Base-by-base conservation (phyloP, 345 rosid genomes). In the Eucalyptus tenuipes region DNA sequence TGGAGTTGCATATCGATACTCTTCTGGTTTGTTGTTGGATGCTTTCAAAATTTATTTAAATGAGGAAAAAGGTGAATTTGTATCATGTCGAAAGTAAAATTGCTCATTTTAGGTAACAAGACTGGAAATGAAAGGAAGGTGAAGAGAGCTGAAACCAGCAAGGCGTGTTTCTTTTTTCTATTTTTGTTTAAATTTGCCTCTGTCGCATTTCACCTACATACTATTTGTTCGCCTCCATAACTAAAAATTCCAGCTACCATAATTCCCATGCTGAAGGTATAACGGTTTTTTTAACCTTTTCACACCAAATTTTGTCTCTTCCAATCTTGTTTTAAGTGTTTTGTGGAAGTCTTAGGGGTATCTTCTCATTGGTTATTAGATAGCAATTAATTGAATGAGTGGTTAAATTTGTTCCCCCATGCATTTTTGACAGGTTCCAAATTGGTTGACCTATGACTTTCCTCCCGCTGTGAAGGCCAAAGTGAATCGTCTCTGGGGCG, bases 401-500 rank as follows among this genome's bases (percentile, higher is more conserved):
- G 80, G 37, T 42, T 42, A 16, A 13, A 22, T 40, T 86, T 53
- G 3, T 22, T 86, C 25, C 7, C 7, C 33, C 49, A 20, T 75
- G 84, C 84, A 49, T 10, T 33, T 59, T 79, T 88, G 87, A 90
- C 95, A 97, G 99, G 98, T 95, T 49, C 99, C 99, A 44, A 96
- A 86, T 90, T 98, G 99, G 99, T 91, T 98, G 92, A 97, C 98
- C 71, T 94, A 93, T 89, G 99, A 98, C 90, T 98, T 95, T 91
- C 99, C 99, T 85, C 95, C 99, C 7, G 94, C 96, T 84, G 99
- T 96, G 88, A 95, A 96, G 94, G 94, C 99, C 87, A 98, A 98
- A 85, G 99, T 98, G 87, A 98, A 98, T 91, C 97, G 99, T 87
- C 95, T 98, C 5, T 98, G 99, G 99, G 97, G 99, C 29, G 99